Evolutionary conservation across 2,329 filamentous ascomycete genomes (phyloP), one percentile per base, ranked within the genome.

Genomic region (Aspergillus arachidicola): DNA sequence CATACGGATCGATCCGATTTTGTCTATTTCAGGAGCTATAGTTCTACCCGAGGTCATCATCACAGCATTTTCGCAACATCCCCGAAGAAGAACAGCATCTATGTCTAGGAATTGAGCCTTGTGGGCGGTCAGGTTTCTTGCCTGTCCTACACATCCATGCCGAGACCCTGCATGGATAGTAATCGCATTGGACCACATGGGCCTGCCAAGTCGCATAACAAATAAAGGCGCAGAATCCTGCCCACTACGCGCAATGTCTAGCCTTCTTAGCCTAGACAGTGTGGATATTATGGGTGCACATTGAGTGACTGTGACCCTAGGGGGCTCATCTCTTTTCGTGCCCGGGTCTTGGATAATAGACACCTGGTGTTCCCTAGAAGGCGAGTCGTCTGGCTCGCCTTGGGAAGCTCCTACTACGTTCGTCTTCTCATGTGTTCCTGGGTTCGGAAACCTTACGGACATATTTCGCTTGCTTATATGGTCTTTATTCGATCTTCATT

Each of bases 141-240:
- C 36, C 38, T 57, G 34, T 57, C 56, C 38, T 36, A 54, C 51
- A 28, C 23, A 38, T 26, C 9, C n/a, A 34, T 54, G 19, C 51
- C 10, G 51, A 54, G 30, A 21, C 6, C 34, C 6, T 55, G 12
- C 16, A 54, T 36, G 14, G 14, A 55, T 36, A 30, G 21, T 55
- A 19, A 36, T 55, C 32, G 32, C 32, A 55, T 55, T 55, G 51
- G 51, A 26, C 51, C 51, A 19, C n/a, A 38, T 19, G 6, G 19
- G 34, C 6, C 11, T 36, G 32, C n/a, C 51, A 55, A 36, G 32
- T 55, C 34, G 51, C 19, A n/a, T 26, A 41, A 21, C 51, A 55
- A 55, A 55, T 34, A 55, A 55, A 38, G 51, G 14, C 51, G 28
- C n/a, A 38, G 51, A 54, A 36, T 41, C 32, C 48, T 51, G 30